Evolutionary conservation across 2,329 filamentous ascomycete species (phyloP), one percentile per base, ranked within the genome.

Genomic region (Penicillium sp.): DNA sequence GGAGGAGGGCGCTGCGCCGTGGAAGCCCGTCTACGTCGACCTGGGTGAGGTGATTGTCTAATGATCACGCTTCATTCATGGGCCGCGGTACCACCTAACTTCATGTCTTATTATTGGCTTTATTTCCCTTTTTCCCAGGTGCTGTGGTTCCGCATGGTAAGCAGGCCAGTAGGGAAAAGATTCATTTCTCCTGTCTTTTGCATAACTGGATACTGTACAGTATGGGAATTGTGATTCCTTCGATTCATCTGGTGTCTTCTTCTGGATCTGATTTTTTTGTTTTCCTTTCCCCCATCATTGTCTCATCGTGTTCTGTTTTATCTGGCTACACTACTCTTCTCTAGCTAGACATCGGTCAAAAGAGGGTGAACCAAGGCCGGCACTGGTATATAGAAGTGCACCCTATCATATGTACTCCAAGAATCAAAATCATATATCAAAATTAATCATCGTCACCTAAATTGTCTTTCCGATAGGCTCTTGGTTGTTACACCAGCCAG

Each of bases 1-100:
- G 58, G 75, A 78, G 46, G 76, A 81, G 55, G 78, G 76, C 41
- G 81, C 82, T 38, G 74, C 74, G 62, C 76, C 80, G 4, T 89
- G 84, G 84, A 80, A 80, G 70, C 81, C 85, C 2, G 80, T 79
- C 46, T 76, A 88, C 61, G 79, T 89, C 55, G 86, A 89, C 67
- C 78, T 84, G 54, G 86, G 86, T 47, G 86, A 89, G 74, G 78
- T 89, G 58, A 77, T 88, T 69, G 72, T 73, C 56, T 77, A 70
- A 67, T 58, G 49, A 50, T 44, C 42, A 49, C 48, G 40, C 50
- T 32, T 44, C 45, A 41, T 20, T 38, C 41, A 46, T 42, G 38
- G 42, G 46, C 7, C 27, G 27, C 47, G 42, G 33, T 54, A 49
- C 44, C 52, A 54, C 60, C 50, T 59, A 53, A 55, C 47, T 60